Evolutionary conservation across 2,329 filamentous ascomycete genomes (phyloP), one percentile per base, ranked within the genome.

Genomic region (Hypoxylon sp.): DNA sequence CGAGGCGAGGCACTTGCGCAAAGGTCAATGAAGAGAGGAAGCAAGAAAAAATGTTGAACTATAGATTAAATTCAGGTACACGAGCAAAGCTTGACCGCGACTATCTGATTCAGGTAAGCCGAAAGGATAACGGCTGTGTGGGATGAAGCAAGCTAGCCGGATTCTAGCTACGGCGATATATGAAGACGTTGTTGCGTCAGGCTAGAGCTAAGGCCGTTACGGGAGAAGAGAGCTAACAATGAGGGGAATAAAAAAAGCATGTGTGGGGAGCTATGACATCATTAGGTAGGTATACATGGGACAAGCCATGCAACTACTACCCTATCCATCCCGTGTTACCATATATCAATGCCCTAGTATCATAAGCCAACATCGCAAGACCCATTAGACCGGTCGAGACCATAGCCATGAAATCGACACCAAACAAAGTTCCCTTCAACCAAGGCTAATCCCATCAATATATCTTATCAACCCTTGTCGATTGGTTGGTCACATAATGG

Each of bases 101-200:
- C 71, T 74, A 72, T 72, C 74, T 74, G 14, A 52, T 73, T 75
- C 63, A 63, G 73, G 74, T 60, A 76, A 75, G 65, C 71, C 73
- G 69, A 60, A 17, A 47, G 26, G 37, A 42, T 63, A 52, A 42
- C 46, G 52, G 58, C 46, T 52, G 54, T 52, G 46, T 48, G 39
- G 59, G 44, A 50, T 60, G 53, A 47, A 66, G 53, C 52, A 54
- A 64, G 54, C 61, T 54, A 65, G 72, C 44, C 48, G 46, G 57
- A 50, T 65, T 66, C 24, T 14, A 63, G 64, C 47, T 63, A 63
- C 53, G 47, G 46, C 22, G n/a, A 61, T 65, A 55, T 64, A 67
- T 46, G 52, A 59, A 50, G 51, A 58, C 24, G 46, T 64, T 39
- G 55, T 57, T 67, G 60, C 35, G 51, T 61, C 67, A 53, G 55